These are phyloP conservation scores for Diaporthe sp. DNA, from an alignment of 2,329 filamentous ascomycete genomes.

Conservation along the genomic window DNA sequence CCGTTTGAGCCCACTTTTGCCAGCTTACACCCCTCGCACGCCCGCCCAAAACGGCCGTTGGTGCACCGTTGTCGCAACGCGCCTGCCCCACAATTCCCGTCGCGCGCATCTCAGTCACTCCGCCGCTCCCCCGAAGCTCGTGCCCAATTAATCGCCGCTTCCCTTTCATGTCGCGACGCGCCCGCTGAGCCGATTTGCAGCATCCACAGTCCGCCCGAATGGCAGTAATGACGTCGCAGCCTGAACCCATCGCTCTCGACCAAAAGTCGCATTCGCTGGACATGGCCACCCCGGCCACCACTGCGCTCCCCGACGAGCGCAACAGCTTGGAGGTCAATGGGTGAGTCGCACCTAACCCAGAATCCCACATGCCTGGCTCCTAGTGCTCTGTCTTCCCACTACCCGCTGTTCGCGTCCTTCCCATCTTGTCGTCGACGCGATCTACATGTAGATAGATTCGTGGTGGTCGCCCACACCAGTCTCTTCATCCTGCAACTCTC, in stretches of 20 bases:
- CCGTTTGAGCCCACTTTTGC: constrained; percentile 32
- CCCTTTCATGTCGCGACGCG: constrained; percentile 53
- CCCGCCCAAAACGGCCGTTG: neutral
- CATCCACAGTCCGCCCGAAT: constrained; percentile 55
- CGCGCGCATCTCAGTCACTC: constrained; percentile 19
- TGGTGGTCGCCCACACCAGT: neutral
- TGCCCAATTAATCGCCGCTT: constrained; percentile 24
- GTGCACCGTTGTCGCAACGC: constrained; percentile 26
- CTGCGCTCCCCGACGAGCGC: constrained; percentile 55
- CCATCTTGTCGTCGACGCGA: neutral
- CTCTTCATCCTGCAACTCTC: neutral
- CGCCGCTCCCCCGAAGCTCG: neutral
- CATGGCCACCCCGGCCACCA: constrained; percentile 58
- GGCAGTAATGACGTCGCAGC: constrained; percentile 68
- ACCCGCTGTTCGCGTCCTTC: neutral
- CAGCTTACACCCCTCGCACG: constrained; percentile 16
- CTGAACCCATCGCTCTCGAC: constrained; percentile 58
- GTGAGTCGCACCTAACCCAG: constrained; percentile 60
- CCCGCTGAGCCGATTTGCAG: constrained; percentile 42
- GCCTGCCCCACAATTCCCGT: constrained; percentile 35
- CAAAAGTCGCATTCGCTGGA: constrained; percentile 64
- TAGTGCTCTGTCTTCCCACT: neutral
- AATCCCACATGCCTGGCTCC: neutral
- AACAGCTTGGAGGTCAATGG: constrained; percentile 61
- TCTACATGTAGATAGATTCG: neutral